Conservation (phyloP, 2,329 filamentous ascomycete species). For the Fusarium euwallaceae region DNA sequence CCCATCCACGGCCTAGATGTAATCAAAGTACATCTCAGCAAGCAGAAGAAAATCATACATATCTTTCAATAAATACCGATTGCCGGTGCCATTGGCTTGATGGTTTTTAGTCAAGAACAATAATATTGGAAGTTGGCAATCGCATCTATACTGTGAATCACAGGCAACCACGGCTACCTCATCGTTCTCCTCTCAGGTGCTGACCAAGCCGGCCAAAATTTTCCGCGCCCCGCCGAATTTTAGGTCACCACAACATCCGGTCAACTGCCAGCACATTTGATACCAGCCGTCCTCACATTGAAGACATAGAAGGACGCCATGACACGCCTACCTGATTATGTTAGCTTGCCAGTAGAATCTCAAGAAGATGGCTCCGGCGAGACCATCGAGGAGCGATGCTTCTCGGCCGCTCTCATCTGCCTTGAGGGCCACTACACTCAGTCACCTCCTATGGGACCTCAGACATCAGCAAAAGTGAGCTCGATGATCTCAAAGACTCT, state of each 20-base stretch:
- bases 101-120: not conserved
- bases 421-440: constrained; percentile 73
- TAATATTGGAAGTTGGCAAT: not conserved
- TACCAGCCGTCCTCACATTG: constrained; percentile 13
- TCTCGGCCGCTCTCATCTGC: constrained; percentile 71
- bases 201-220: constrained; percentile 48
- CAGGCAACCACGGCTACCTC: not conserved
- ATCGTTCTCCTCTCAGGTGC: constrained; percentile 27
- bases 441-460: constrained; percentile 68
- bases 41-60: not conserved
- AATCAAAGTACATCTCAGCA: not conserved
- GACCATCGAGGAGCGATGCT: constrained; percentile 74
- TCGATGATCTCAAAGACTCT: constrained; percentile 71
- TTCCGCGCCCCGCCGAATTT: constrained; percentile 44
- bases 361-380: constrained; percentile 49
- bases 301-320: constrained; percentile 41
- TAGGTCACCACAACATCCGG: constrained; percentile 33
- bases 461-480: constrained; percentile 66
- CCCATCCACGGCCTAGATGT: not conserved
- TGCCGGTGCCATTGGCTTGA: not conserved
- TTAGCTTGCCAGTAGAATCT: constrained; percentile 25
- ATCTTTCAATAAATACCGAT: not conserved
- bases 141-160: not conserved
- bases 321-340: constrained; percentile 46
- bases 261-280: constrained; percentile 20